Percentiles rank a stretch among this genome's conserved stretches.
Conservation (phyloP, 352 stramenopile genomes). For the Pythium chondricola region DNA sequence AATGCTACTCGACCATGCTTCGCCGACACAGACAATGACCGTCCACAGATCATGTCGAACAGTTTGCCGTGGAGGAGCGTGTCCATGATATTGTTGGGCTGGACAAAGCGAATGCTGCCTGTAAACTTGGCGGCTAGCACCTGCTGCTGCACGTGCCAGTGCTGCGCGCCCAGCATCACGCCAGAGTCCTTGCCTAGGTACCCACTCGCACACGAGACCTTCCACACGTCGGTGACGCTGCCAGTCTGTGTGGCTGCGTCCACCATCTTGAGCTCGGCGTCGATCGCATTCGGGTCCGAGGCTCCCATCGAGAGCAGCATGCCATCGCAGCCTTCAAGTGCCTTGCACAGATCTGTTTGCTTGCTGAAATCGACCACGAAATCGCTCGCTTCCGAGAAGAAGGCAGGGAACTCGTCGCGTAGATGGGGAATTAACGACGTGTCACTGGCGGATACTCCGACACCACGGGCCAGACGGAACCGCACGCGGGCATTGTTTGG, state of each 20-base stretch:
- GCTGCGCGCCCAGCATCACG: conserved; percentile 29
- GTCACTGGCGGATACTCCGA: conserved; percentile 2
- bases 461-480: conserved; percentile 19
- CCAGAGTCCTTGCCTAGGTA: conserved; percentile 27
- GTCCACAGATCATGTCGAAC: conserved; percentile 54
- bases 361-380: conserved; percentile 38
- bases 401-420: conserved; percentile 15
- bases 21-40: conserved; percentile 57
- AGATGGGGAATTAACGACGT: conserved; percentile 12
- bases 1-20: conserved; percentile 53
- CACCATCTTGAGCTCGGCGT: conserved; percentile 21
- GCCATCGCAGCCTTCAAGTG: conserved; percentile 36
- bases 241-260: conserved; percentile 11
- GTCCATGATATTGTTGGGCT: conserved; percentile 51
- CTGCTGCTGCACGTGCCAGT: conserved; percentile 42
- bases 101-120: conserved; percentile 27
- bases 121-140: conserved; percentile 16
- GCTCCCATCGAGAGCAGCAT: conserved; percentile 30
- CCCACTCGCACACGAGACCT: conserved; percentile 48
- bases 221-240: conserved; percentile 24
- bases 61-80: conserved; percentile 39
- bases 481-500: neutral
- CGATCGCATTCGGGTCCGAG: conserved; percentile 13
- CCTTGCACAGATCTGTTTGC: conserved; percentile 30
- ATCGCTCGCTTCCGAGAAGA: conserved; percentile 26